Evolutionary conservation across 2,329 filamentous ascomycete genomes (phyloP), one percentile per base, ranked within the genome.

Genomic region (Furcasterigmium sp.): DNA sequence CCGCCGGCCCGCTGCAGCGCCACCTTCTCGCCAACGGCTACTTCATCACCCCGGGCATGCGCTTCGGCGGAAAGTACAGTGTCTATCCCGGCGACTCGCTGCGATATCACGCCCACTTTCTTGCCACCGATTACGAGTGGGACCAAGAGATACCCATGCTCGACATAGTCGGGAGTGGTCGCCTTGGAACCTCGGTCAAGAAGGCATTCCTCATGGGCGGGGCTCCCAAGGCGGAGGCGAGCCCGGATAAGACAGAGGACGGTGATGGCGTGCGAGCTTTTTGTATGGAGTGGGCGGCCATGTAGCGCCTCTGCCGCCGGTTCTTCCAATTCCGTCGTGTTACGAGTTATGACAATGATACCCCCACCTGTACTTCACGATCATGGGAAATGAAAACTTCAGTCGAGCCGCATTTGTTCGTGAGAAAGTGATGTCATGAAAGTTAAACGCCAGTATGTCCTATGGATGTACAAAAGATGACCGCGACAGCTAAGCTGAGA

Each of bases 1-100:
- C 45, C 3, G 46, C 51, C 29, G 56, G 56, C 53, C 81, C 87
- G 3, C 70, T 97, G 18, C 95, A 89, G 64, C 80, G 79, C 28
- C 84, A 93, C 59, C 71, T 98, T 20, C 87, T 96, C 57, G 72
- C 76, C 8, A 73, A 77, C 15, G 87, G 85, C 39, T 96, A 91
- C 66, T 97, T 85, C 67, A 82, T 93, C 57, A 91, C 90, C 43
- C 93, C 93, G 2, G 93, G 93, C 8, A 75, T 98, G 41, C 87
- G 93, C 20, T 98, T 98, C 57, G 93, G 93, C 20, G 94, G 91
- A 55, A 82, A 93, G 57, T 96, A 95, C 65, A 89, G 90, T 53
- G 88, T 94, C 5, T 98, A 98, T 56, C 93, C 93, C 0, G 93
- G 93, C 37, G 93, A 98, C 60, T 90, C 93, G 1, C 72, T 98